A percentile compares a stretch with the other conserved stretches of the same genome.
These are phyloP conservation scores for Hondaea fermentalgiana DNA, from an alignment of 108 stramenopile genomes.

Conservation along the genomic window DNA sequence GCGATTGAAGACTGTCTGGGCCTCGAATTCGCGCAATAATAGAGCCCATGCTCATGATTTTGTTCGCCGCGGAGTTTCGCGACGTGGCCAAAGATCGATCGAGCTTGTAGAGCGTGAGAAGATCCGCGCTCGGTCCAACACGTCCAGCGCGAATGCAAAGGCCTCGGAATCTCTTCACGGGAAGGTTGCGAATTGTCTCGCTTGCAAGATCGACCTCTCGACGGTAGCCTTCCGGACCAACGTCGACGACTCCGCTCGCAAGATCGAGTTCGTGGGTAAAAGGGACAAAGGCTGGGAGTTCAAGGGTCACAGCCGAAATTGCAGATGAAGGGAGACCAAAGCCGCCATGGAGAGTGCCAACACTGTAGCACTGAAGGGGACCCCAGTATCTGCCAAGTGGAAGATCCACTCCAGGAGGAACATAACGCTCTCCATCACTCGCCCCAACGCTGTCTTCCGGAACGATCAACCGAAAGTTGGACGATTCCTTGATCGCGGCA, in stretches of 20 bases:
- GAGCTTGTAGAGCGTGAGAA: not conserved
- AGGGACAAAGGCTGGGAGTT: not conserved
- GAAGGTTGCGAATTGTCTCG: not conserved
- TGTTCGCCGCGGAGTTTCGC: not conserved
- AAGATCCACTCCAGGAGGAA: not conserved
- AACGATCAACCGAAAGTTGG: not conserved
- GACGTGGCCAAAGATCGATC: not conserved
- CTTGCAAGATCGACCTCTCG: not conserved
- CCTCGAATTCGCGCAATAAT: not conserved
- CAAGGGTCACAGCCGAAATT: not conserved
- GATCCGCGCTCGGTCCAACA: not conserved
- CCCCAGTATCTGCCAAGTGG: not conserved
- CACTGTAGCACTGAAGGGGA: not conserved
- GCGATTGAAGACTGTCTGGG: not conserved
- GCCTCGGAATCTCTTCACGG: not conserved
- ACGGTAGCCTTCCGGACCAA: not conserved
- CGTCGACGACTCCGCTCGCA: not conserved
- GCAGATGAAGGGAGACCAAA: not conserved
- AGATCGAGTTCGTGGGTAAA: not conserved
- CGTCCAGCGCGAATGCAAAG: not conserved
- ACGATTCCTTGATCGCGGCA: not conserved
- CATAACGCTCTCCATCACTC: not conserved
- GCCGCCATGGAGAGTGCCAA: not conserved
- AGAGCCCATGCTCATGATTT: not conserved
- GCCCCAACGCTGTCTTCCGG: not conserved